A percentile compares a stretch with the other conserved stretches of the same genome.
These are phyloP conservation scores for Blastobotrys buckinghamii DNA, from an alignment of 1,139 yeast species.

Conservation along the genomic window DNA sequence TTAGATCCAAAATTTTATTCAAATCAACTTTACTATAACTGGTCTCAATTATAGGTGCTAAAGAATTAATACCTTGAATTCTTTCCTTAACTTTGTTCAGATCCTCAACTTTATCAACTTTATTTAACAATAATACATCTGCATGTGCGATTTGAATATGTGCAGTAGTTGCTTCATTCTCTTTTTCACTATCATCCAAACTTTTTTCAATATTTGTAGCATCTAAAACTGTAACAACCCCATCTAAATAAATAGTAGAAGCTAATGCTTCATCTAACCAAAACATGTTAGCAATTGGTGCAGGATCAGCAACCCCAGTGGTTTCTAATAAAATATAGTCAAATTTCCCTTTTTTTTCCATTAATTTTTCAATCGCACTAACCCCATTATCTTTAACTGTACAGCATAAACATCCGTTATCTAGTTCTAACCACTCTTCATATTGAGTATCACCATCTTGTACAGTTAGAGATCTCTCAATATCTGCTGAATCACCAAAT, in stretches of 20 bases:
- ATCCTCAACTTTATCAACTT: slow-evolving; percentile 49
- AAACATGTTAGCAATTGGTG: slow-evolving; percentile 91
- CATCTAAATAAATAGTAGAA: slow-evolving; percentile 83
- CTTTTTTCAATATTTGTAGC: slow-evolving; percentile 60
- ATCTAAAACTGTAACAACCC: slow-evolving; percentile 89
- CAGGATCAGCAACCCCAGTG: slow-evolving; percentile 98
- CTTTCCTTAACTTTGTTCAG: slow-evolving; percentile 31
- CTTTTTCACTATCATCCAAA: slow-evolving; percentile 63
- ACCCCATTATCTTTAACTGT: slow-evolving; percentile 95
- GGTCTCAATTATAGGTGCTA: slow-evolving; percentile 64
- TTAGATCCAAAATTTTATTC: slow-evolving; percentile 61
- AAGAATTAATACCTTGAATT: slow-evolving; percentile 55
- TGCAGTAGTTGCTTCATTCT: slow-evolving; percentile 68
- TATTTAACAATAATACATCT: slow-evolving; percentile 73
- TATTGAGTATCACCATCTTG: slow-evolving; percentile 51
- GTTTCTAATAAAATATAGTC: slow-evolving; percentile 91
- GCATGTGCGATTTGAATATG: slow-evolving; percentile 88
- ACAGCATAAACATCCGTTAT: slow-evolving; percentile 95
- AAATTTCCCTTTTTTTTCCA: slow-evolving; percentile 65
- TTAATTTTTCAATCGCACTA: slow-evolving; percentile 82
- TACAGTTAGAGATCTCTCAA: slow-evolving; percentile 81
- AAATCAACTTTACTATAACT: slow-evolving; percentile 62
- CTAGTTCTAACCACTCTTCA: slow-evolving; percentile 93
- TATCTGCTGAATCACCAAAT: slow-evolving; percentile 55
- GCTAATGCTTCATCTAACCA: slow-evolving; percentile 91